These are phyloP conservation scores for Blechomonas ayalai DNA, from an alignment of 208 protist genomes.

Conservation along the genomic window DNA sequence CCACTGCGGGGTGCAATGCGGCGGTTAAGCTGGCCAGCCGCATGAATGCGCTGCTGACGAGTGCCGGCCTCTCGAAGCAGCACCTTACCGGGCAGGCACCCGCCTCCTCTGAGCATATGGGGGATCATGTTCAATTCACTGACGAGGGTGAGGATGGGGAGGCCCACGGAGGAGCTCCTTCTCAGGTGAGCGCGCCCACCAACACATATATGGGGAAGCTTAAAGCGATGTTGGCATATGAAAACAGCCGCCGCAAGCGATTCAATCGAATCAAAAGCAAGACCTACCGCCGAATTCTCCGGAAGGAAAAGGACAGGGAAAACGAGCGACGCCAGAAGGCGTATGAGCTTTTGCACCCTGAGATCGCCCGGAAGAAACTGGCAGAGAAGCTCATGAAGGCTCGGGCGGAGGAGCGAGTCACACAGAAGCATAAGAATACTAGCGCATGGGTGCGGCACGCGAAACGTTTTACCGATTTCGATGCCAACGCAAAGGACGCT, in stretches of 20 bases:
- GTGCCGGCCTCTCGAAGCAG: slow-evolving; percentile 39
- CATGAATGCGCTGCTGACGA: slow-evolving; percentile 48
- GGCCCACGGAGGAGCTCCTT: not conserved
- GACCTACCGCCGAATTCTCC: slow-evolving; percentile 87
- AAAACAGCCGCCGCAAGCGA: slow-evolving; percentile 77
- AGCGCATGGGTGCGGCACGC: slow-evolving; percentile 88
- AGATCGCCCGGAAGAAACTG: slow-evolving; percentile 63
- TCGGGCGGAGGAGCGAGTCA: slow-evolving; percentile 82
- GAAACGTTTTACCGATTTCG: slow-evolving; percentile 77
- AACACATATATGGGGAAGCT: slow-evolving; percentile 80
- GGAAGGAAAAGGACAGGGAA: slow-evolving; percentile 89
- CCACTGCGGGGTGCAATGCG: slow-evolving; percentile 10
- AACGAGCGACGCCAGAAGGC: slow-evolving; percentile 70
- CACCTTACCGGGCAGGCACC: slow-evolving; percentile 8
- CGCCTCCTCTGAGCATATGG: slow-evolving; percentile 21
- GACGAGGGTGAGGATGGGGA: slow-evolving; percentile 13
- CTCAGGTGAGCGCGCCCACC: slow-evolving; percentile 16
- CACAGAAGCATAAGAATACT: slow-evolving; percentile 91
- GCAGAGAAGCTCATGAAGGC: slow-evolving; percentile 73
- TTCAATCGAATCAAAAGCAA: slow-evolving; percentile 92
- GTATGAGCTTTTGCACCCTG: slow-evolving; percentile 84
- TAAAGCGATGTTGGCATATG: slow-evolving; percentile 84
- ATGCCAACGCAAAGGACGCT: slow-evolving; percentile 76
- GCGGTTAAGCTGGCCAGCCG: slow-evolving; percentile 45
- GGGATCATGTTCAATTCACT: slow-evolving; percentile 31